Percentiles rank a stretch among this genome's conserved stretches.
These are phyloP conservation scores for Syncephalastrum racemosum DNA, from an alignment of 371 early-diverging fungal species.

Conservation along the genomic window DNA sequence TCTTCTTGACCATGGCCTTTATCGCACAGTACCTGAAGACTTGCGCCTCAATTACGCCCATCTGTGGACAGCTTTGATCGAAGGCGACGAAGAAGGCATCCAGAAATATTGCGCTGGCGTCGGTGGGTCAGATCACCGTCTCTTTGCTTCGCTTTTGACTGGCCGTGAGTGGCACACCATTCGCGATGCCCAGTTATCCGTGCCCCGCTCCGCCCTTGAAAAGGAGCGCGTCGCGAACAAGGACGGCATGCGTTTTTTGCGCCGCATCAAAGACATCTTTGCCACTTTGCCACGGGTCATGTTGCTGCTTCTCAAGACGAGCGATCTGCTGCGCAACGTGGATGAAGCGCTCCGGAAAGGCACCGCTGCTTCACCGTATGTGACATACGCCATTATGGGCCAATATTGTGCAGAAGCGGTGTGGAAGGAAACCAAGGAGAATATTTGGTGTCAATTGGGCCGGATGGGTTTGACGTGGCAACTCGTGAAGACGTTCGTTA, in stretches of 20 bases:
- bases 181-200: slow-evolving; percentile 32
- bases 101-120: slow-evolving; percentile 53
- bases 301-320: slow-evolving; percentile 85
- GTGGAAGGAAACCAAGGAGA: slow-evolving; percentile 37
- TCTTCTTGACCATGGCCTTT: slow-evolving; percentile 93
- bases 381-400: slow-evolving; percentile 60
- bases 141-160: slow-evolving; percentile 86
- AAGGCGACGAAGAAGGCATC: slow-evolving; percentile 74
- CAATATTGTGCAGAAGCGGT: slow-evolving; percentile 58
- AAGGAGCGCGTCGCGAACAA: slow-evolving; percentile 28
- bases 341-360: slow-evolving; percentile 50
- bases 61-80: slow-evolving; percentile 84
- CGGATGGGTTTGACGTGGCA: slow-evolving; percentile 10
- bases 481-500: slow-evolving; percentile 5
- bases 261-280: slow-evolving; percentile 80
- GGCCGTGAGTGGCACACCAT: slow-evolving; percentile 82
- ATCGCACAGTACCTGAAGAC: slow-evolving; percentile 68
- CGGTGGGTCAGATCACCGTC: slow-evolving; percentile 75
- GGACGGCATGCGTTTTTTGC: slow-evolving; percentile 56
- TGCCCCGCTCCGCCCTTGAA: slow-evolving; percentile 50
- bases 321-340: slow-evolving; percentile 77
- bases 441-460: background rate
- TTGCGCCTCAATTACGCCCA: slow-evolving; percentile 84
- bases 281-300: slow-evolving; percentile 81
- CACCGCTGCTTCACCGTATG: slow-evolving; percentile 29